Percentiles rank a stretch among this genome's conserved stretches.
Evolutionary conservation across 139 green algal species (phyloP).

Genomic region (Chlorella sp.): DNA sequence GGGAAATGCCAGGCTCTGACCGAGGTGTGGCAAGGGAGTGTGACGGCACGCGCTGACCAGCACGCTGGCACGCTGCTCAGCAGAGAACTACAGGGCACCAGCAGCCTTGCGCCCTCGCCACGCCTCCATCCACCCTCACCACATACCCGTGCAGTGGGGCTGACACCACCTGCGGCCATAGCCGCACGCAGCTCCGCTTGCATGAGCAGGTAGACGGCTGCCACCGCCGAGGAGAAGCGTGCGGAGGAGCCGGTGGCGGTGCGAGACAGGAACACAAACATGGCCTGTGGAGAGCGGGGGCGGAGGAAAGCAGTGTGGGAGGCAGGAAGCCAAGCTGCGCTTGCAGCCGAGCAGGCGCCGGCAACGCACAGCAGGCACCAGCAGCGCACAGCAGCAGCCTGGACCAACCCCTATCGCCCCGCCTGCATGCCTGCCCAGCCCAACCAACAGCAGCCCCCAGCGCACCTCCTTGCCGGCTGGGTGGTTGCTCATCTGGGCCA

Average conservation of each 20-base stretch:
- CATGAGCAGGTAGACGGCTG: constrained; percentile 44
- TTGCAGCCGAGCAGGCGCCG: not conserved
- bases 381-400: not conserved
- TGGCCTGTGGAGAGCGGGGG: constrained; percentile 26
- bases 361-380: not conserved
- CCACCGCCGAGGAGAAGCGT: constrained; percentile 68
- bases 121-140: not conserved
- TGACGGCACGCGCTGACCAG: not conserved
- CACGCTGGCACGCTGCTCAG: not conserved
- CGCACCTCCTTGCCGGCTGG: constrained; percentile 36
- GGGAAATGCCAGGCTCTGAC: too few relatives aligned
- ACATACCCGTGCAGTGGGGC: constrained; percentile 6
- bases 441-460: not conserved
- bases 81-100: too few relatives aligned
- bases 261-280: constrained; percentile 79
- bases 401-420: too few relatives aligned
- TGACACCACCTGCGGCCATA: not conserved
- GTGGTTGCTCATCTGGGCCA: constrained; percentile 57
- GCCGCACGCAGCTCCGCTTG: constrained; percentile 27
- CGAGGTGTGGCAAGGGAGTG: not conserved
- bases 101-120: too few relatives aligned
- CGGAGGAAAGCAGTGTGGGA: not conserved
- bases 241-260: constrained; percentile 72
- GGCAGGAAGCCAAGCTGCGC: too few relatives aligned
- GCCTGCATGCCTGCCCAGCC: too few relatives aligned